Base-by-base conservation (phyloP, 345 rosid genomes). In the Psidium friedrichsthalianum region DNA sequence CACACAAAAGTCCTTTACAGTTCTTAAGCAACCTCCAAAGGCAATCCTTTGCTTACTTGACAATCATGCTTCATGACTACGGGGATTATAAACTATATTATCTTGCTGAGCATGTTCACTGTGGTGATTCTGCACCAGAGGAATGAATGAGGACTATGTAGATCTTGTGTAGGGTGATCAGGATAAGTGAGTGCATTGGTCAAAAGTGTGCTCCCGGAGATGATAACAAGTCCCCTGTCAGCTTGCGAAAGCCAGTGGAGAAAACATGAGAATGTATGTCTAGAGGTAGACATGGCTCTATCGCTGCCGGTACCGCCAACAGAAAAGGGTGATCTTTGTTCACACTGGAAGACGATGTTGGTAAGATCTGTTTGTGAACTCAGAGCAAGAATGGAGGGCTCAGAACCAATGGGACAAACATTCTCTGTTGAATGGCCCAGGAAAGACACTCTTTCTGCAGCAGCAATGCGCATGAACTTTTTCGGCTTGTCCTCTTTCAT, bases 141-240 rank as follows among this genome's bases (percentile, higher is more conserved):
- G 42, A 51, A 24, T 18, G 47, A 18, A 44, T 9, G 36, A 51
- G 44, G 57, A 82, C 14, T 6, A 40, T 81, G 47, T 36, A 18
- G 80, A 82, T 82, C 90, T 88, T 76, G 87, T 85, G 51, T 8
- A 49, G 25, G 84, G 89, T 18, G 47, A 69, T 69, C 80, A 2
- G 80, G 24, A 36, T 21, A 47, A 36, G 80, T 36, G 80, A 69
- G 80, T 69, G 80, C 80, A 69, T 36, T 69, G 80, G 87, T 87
- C 85, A 89, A 87, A 89, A 87, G 89, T 55, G 54, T n/a, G 88
- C 86, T 86, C 84, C 78, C 32, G 24, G 44, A 69, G 78, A 69
- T 69, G 42, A 89, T 87, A 86, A 84, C 84, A n/a, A 69, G 47
- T 69, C n/a, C 25, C 47, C 40, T 69, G 47, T 69, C 80, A 69